These are phyloP conservation scores for Puccinellia tenuiflora DNA, from an alignment of 176 grass and related monocot genomes.

Conservation along the genomic window DNA sequence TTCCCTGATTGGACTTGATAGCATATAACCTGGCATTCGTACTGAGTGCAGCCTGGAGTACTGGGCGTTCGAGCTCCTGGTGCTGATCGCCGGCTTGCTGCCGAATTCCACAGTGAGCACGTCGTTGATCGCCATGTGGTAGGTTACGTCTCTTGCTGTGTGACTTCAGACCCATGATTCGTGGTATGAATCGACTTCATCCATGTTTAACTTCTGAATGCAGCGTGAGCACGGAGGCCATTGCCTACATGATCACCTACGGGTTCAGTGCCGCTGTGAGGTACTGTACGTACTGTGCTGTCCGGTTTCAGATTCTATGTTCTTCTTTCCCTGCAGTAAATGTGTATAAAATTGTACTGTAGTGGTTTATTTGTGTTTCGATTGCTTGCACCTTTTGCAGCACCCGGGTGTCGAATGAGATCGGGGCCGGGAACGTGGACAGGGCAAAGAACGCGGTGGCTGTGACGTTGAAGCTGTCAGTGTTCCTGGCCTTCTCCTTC, in stretches of 20 bases:
- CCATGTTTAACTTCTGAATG: not conserved
- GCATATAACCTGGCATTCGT: not conserved
- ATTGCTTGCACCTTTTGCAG: conserved; percentile 17
- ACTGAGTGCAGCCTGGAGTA: conserved; percentile 62
- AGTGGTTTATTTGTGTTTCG: not conserved
- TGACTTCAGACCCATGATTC: not conserved
- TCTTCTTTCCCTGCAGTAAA: not conserved
- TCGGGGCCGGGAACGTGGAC: conserved; percentile 57
- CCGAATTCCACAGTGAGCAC: conserved; percentile 80
- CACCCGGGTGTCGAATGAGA: conserved; percentile 89
- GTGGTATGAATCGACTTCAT: not conserved
- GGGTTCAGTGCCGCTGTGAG: conserved; percentile 86
- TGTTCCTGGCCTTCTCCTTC: conserved; percentile 53
- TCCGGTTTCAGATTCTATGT: not conserved
- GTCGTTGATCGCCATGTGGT: conserved; percentile 93
- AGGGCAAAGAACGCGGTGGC: conserved; percentile 62
- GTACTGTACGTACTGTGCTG: conserved; percentile 39
- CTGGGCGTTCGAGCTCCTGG: conserved; percentile 87
- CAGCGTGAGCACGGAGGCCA: conserved; percentile 73
- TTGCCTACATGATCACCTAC: conserved; percentile 78
- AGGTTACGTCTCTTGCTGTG: not conserved
- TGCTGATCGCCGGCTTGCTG: conserved; percentile 70
- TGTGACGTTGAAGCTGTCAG: conserved; percentile 67
- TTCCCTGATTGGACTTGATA: too few species aligned
- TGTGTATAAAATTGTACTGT: too few species aligned